Conservation (phyloP, 169 alveolate genomes). For the Babesia ovata region DNA sequence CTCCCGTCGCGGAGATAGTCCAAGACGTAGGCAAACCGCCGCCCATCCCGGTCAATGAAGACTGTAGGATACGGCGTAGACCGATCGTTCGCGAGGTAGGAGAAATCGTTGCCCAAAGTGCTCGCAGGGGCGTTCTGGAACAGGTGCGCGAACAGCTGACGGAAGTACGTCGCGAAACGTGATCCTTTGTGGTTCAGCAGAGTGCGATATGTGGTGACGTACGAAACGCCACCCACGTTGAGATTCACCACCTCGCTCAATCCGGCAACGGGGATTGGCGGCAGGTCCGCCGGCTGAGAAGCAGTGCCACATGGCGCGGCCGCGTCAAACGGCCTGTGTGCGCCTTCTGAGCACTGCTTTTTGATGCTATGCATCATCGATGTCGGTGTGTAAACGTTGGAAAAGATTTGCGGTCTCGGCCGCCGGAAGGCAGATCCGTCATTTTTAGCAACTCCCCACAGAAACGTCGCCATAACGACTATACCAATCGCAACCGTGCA, state of each 20-base stretch:
- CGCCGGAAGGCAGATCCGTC: neutral
- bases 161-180: constrained; percentile 28
- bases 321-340: neutral
- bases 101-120: constrained; percentile 8
- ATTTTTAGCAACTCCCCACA: constrained; percentile 10
- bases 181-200: constrained; percentile 27
- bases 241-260: constrained; percentile 40
- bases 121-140: constrained; percentile 1
- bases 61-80: constrained; percentile 33
- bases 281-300: neutral
- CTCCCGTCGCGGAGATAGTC: constrained; percentile 59
- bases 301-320: neutral
- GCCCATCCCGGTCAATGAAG: constrained; percentile 67
- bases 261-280: neutral
- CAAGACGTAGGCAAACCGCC: constrained; percentile 33
- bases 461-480: neutral
- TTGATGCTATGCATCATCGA: constrained; percentile 14
- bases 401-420: neutral
- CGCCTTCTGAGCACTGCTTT: constrained; percentile 30
- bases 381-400: neutral
- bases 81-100: constrained; percentile 16
- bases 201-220: constrained; percentile 55
- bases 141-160: constrained; percentile 25
- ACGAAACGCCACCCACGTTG: constrained; percentile 63
- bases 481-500: no score